Conservation (phyloP, 2,329 filamentous ascomycete species). For the Fusarium anthophilum region DNA sequence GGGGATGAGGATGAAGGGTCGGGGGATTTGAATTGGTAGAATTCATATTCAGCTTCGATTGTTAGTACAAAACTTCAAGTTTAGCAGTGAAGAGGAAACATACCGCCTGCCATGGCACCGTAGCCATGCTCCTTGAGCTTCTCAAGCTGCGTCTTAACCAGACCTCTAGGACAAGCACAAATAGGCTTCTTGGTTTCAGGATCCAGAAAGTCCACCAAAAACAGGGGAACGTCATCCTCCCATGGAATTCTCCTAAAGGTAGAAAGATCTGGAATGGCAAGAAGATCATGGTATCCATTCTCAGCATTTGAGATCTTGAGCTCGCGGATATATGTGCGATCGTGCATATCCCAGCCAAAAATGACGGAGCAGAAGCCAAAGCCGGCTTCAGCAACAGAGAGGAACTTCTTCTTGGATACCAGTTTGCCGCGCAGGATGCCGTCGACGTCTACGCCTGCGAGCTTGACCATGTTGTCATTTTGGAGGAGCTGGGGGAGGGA, state of each 20-base stretch:
- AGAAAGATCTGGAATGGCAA: slow-evolving; percentile 81
- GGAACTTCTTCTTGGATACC: slow-evolving; percentile 91
- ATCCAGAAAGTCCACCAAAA: slow-evolving; percentile 84
- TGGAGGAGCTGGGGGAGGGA: slow-evolving; percentile 73
- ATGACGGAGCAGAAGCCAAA: slow-evolving; percentile 96
- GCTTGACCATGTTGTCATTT: slow-evolving; percentile 81
- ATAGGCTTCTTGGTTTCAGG: slow-evolving; percentile 78
- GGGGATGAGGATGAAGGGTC: slow-evolving; percentile 67
- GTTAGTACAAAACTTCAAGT: background rate
- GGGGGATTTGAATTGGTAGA: slow-evolving; percentile 87
- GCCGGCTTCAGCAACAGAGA: slow-evolving; percentile 80
- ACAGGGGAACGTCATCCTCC: slow-evolving; percentile 88
- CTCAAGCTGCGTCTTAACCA: slow-evolving; percentile 73
- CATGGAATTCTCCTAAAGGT: slow-evolving; percentile 88
- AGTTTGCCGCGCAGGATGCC: slow-evolving; percentile 89
- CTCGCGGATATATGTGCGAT: slow-evolving; percentile 87
- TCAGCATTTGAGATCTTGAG: slow-evolving; percentile 88
- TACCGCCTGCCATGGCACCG: slow-evolving; percentile 89
- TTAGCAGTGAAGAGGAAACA: slow-evolving; percentile 41
- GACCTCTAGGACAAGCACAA: slow-evolving; percentile 80
- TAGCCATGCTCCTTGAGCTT: slow-evolving; percentile 76
- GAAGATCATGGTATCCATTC: slow-evolving; percentile 87
- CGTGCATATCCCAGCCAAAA: slow-evolving; percentile 98
- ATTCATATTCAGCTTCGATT: slow-evolving; percentile 86
- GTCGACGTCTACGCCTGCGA: slow-evolving; percentile 88